Base-by-base conservation (phyloP, 176 grass and related monocot genomes). In the Avena sativa region DNA sequence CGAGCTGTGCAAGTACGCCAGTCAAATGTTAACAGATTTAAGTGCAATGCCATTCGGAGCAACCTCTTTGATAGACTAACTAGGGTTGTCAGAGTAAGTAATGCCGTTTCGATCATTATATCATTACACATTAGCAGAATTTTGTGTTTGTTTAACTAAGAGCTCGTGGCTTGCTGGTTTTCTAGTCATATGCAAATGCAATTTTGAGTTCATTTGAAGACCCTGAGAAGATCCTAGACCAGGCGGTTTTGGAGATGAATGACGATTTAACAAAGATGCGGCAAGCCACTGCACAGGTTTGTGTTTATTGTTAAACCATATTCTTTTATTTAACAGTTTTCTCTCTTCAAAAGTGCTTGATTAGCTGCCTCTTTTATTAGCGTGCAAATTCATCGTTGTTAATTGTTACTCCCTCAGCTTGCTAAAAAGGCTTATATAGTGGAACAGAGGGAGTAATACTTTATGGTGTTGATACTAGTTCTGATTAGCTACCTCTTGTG, bases 231-330 rank as follows among this genome's bases (percentile, higher is more conserved):
- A 99, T 99, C 55, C 92, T 99, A 74, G 97, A 99, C 40, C 97
- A 99, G 82, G 97, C 97, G 2, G 97, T 99, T 69, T 57, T 99
- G 50, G 97, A 99, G 78, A 99, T 99, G 97, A 99, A 93, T 71
- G 97, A 99, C 55, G 97, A 99, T 78, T 94, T 99, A 61, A 96
- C 88, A 62, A 99, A 99, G 86, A 96, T 99, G 97, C 92, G 97
- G 32, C 97, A 99, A 86, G 97, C 97, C 60, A 99, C 97, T 74
- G 97, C 97, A 71, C 97, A 99, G 89, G 97, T 99, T 81, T 79
- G 68, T 79, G 6, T 61, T 53, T 64, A 36, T 34, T 44, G 70
- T 16, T 55, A 64, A 78, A 83, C 47, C 30, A 25, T 21, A 57
- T 55, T 67, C 13, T 64, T 74, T 66, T 14, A 79, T 34, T 32